These are phyloP conservation scores for Trametes cinnabarina DNA, from an alignment of 768 basidiomycete genomes.

Conservation along the genomic window DNA sequence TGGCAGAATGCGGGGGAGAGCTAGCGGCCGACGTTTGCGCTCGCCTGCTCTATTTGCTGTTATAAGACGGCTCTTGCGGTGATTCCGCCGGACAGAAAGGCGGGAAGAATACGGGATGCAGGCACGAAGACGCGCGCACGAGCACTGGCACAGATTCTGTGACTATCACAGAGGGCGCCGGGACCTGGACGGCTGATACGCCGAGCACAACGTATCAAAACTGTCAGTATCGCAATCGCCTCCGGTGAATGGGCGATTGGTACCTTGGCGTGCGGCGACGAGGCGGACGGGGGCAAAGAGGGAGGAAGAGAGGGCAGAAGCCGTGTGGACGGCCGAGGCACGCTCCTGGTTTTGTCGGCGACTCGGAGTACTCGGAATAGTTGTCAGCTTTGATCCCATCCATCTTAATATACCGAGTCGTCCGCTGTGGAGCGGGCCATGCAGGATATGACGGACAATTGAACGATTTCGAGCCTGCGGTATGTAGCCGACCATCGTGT, in stretches of 20 bases:
- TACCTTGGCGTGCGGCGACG: constrained; percentile 9
- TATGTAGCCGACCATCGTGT: background rate
- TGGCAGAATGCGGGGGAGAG: background rate
- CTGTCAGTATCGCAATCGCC: constrained; percentile 12
- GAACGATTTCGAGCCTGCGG: background rate
- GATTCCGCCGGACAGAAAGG: constrained; percentile 1
- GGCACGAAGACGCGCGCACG: background rate
- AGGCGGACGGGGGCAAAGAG: background rate
- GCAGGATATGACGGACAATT: background rate
- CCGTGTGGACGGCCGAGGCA: constrained; percentile 5
- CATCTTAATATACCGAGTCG: background rate
- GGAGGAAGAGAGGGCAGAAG: background rate
- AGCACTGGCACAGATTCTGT: background rate
- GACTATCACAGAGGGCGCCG: background rate
- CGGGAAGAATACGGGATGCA: background rate
- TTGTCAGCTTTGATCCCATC: constrained; percentile 7
- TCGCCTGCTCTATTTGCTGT: constrained; percentile 5
- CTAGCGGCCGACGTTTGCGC: background rate
- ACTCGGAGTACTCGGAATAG: constrained; percentile 14
- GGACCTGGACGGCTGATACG: background rate
- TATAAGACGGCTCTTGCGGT: constrained; percentile 15
- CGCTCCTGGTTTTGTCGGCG: background rate
- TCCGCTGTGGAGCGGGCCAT: background rate
- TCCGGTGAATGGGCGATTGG: constrained; percentile 5
- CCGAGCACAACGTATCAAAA: constrained; percentile 9